A percentile compares a stretch with the other conserved stretches of the same genome.
These are phyloP conservation scores for Sisymbrium altissimum DNA, from an alignment of 345 rosid genomes.

Conservation along the genomic window DNA sequence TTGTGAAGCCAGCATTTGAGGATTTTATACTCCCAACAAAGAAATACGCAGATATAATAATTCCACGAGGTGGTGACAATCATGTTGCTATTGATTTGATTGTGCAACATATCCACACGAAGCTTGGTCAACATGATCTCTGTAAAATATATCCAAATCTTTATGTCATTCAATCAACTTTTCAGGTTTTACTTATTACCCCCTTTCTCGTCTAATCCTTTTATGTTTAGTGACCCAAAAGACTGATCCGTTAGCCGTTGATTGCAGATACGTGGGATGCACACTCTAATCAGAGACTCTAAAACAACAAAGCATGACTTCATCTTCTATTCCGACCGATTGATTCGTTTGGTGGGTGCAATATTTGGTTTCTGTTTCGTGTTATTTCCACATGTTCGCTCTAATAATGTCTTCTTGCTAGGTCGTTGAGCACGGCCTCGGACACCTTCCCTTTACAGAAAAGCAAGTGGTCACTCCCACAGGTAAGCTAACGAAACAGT, in stretches of 20 bases:
- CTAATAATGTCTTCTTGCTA: constrained; percentile 23
- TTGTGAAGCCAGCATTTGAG: constrained; percentile 95
- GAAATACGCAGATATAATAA: constrained; percentile 90
- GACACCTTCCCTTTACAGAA: constrained; percentile 93
- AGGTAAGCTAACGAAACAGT: constrained; percentile 37
- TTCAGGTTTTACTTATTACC: constrained; percentile 55
- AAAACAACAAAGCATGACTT: constrained; percentile 89
- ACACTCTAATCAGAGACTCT: constrained; percentile 90
- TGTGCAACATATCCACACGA: constrained; percentile 88
- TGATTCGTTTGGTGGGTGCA: constrained; percentile 84
- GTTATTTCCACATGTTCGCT: background rate
- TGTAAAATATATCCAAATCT: constrained; percentile 93
- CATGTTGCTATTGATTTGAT: constrained; percentile 94
- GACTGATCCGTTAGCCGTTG: constrained; percentile 5
- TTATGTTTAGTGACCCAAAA: background rate
- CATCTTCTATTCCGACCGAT: constrained; percentile 82
- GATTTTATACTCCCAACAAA: constrained; percentile 97
- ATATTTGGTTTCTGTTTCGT: background rate
- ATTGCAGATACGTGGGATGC: constrained; percentile 92
- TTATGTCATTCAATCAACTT: constrained; percentile 85
- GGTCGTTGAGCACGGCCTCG: constrained; percentile 95
- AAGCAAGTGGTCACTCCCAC: constrained; percentile 95
- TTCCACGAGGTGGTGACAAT: constrained; percentile 97
- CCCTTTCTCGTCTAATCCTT: background rate
- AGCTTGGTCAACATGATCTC: constrained; percentile 93